phyloP scores from a whole-genome alignment of 2,329 filamentous ascomycete species.

The Alternaria ethzedia region DNA sequence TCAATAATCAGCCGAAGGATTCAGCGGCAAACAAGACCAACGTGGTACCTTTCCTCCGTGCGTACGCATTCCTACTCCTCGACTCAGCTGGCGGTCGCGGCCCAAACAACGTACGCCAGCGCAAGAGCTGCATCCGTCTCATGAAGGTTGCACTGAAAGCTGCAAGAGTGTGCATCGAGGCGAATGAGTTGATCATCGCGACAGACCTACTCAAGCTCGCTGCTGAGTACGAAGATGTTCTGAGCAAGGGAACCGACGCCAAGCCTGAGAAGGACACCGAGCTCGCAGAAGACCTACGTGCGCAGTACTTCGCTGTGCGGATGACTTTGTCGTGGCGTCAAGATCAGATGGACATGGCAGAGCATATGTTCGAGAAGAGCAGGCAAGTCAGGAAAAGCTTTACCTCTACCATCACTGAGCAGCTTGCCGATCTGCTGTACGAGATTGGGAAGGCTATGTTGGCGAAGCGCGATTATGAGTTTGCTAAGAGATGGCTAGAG shows the following conservation, averaged over 20 bases:
- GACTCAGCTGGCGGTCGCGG: conserved; percentile 50
- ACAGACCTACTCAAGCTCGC: conserved; percentile 68
- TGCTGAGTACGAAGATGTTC: conserved; percentile 56
- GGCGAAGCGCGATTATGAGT: conserved; percentile 57
- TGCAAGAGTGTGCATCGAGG: conserved; percentile 67
- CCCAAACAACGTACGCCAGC: conserved; percentile 21
- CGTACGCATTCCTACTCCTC: conserved; percentile 72
- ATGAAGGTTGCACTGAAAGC: conserved; percentile 73
- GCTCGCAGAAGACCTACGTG: conserved; percentile 53
- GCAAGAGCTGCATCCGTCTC: conserved; percentile 58
- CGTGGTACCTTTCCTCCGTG: conserved; percentile 49
- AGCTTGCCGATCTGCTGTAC: conserved; percentile 70
- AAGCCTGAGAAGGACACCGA: conserved; percentile 31
- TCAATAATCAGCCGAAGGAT: conserved; percentile 41
- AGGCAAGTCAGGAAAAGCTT: conserved; percentile 47
- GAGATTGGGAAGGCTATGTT: conserved; percentile 72
- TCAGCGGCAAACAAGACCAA: conserved; percentile 24
- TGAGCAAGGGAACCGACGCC: conserved; percentile 24
- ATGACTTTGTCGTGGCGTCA: conserved; percentile 78
- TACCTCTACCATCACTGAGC: conserved; percentile 63
- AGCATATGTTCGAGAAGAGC: conserved; percentile 75
- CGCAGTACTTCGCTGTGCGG: conserved; percentile 71
- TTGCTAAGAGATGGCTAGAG: conserved; percentile 75
- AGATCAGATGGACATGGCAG: conserved; percentile 74
- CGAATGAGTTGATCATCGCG: conserved; percentile 63